A percentile compares a stretch with the other conserved stretches of the same genome.
phyloP scores from a whole-genome alignment of 306 rosid genomes.

The Quillaja saponaria region DNA sequence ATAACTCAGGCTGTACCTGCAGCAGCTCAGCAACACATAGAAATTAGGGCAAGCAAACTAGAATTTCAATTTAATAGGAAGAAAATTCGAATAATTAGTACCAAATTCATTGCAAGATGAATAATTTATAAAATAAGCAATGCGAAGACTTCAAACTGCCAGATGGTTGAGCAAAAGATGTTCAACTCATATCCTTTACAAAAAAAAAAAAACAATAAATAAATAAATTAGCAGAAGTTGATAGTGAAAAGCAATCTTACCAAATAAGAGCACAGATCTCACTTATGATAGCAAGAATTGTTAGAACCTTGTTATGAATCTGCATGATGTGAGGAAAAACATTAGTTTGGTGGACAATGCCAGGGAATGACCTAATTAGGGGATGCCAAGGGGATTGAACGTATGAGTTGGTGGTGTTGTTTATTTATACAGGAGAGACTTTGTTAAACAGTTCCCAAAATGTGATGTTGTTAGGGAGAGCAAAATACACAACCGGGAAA shows the following conservation, averaged over 20 bases:
- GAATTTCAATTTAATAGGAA: too few species aligned
- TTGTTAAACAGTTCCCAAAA: background rate
- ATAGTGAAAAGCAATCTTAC: slow-evolving; percentile 45
- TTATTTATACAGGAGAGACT: too few species aligned
- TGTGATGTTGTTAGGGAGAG: background rate
- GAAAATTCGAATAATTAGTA: too few species aligned
- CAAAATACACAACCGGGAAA: background rate
- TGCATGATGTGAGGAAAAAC: slow-evolving; percentile 36
- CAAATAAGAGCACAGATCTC: slow-evolving; percentile 89
- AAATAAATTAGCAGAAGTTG: too few species aligned
- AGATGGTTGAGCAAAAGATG: slow-evolving; percentile 9
- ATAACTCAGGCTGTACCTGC: slow-evolving; percentile 95
- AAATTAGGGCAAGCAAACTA: too few species aligned
- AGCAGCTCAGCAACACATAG: slow-evolving; percentile 13
- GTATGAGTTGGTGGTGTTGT: background rate
- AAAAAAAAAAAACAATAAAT: too few species aligned
- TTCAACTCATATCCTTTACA: slow-evolving; percentile 23
- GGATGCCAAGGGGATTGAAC: background rate
- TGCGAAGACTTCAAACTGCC: background rate
- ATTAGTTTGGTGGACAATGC: background rate
- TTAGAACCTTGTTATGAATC: slow-evolving; percentile 80
- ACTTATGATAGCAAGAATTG: slow-evolving; percentile 69
- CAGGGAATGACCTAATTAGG: background rate
- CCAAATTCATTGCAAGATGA: too few species aligned
- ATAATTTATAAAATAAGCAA: background rate